Evolutionary conservation across 129 eudicot species (phyloP).

Genomic region (Kitagawia praeruptora): DNA sequence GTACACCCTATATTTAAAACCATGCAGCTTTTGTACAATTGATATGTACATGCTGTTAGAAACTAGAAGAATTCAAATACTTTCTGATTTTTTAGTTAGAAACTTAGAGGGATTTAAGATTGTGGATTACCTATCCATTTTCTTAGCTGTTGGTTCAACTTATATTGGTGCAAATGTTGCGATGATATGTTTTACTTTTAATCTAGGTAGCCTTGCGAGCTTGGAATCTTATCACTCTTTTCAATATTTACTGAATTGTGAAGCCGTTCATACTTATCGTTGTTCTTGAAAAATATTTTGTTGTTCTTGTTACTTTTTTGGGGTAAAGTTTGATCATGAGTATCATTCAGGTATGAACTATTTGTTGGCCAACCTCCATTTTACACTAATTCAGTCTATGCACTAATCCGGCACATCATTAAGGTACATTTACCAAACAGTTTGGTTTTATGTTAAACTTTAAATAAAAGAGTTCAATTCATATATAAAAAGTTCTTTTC

Average conservation of each 20-base stretch:
- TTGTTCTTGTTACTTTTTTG: not conserved
- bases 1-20: not conserved
- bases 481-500: conserved; percentile 13
- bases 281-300: not conserved
- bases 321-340: not conserved
- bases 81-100: not conserved
- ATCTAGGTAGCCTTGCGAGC: not conserved
- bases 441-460: not conserved
- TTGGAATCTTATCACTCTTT: not conserved
- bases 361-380: conserved; percentile 99
- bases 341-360: conserved; percentile 71
- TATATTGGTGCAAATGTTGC: not conserved
- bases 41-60: not conserved
- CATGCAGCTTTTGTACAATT: not conserved
- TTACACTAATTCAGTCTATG: conserved; percentile 95
- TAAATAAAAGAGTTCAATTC: not conserved
- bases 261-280: not conserved
- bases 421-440: conserved; percentile 40
- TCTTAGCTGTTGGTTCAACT: not conserved
- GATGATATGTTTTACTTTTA: not conserved
- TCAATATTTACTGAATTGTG: not conserved
- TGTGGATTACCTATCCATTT: not conserved
- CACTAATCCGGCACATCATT: conserved; percentile 83
- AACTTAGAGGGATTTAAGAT: not conserved
- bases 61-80: not conserved